Conservation (phyloP, 179 eudicot genomes). For the Beta lomatogona region DNA sequence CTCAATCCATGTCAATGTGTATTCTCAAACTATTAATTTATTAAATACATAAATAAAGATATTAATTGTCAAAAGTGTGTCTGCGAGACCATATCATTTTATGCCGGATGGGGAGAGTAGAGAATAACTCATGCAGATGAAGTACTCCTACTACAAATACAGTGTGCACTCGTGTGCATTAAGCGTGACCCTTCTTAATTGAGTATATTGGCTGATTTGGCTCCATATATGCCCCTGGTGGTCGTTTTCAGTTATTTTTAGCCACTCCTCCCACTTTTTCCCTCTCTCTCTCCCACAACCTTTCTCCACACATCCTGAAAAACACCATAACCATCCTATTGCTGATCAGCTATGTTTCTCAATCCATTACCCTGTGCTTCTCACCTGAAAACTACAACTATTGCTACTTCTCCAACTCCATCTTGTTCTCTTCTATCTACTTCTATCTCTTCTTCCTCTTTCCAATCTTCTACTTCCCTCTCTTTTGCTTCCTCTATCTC, state of each 20-base stretch:
- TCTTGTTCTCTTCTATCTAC: neutral
- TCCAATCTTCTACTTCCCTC: constrained; percentile 16
- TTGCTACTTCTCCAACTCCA: neutral
- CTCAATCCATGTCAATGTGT: too few relatives aligned
- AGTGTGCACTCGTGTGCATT: too few relatives aligned
- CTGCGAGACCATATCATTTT: too few relatives aligned
- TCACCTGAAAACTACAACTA: constrained; percentile 6
- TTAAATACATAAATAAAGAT: too few relatives aligned
- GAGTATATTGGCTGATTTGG: neutral
- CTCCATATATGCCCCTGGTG: constrained; percentile 5
- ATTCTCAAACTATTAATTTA: too few relatives aligned
- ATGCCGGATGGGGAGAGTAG: too few relatives aligned
- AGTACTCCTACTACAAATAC: too few relatives aligned
- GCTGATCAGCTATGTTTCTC: constrained; percentile 25
- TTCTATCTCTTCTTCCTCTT: constrained; percentile 7
- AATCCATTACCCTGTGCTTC: constrained; percentile 11
- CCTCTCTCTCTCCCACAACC: neutral
- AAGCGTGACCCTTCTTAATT: too few relatives aligned
- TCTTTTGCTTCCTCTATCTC: constrained; percentile 15
- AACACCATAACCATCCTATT: neutral
- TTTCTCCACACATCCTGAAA: neutral
- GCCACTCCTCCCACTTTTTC: constrained; percentile 21
- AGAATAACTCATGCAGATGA: too few relatives aligned
- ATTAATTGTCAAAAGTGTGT: too few relatives aligned
- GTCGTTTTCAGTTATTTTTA: constrained; percentile 34